Evolutionary conservation across 148 eudicot genomes (phyloP), one percentile per base, ranked within the genome.

Genomic region (Drosera capensis): DNA sequence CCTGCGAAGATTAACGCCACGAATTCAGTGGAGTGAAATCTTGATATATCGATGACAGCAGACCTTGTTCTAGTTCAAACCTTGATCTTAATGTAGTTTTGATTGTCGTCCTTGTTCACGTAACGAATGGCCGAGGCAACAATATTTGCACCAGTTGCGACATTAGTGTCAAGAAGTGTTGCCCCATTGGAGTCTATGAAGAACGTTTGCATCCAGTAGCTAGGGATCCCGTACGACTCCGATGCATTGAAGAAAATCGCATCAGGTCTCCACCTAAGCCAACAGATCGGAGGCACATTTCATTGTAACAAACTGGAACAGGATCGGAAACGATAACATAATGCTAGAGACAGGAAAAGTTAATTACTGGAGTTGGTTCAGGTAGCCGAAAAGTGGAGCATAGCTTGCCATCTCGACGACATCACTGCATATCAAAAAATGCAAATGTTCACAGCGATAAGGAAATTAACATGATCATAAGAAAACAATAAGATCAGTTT

Each of bases 381-480:
- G 54, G 54, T 88, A 73, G 38, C 62, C 77, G 54, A 88, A 84
- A 7, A 88, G 70, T 29, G 92, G 97, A 3, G 97, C 97, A 16
- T 80, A 77, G 70, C 94, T 73, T 46, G 86, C 81, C 94, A 88
- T 83, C 40, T 67, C 86, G 30, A 88, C 92, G 40, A 70, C 50
- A 48, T 88, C 97, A 57, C 97, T 84, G 87, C 75, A 65, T 26
- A 22, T 52, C 8, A 15, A 23, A 22, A 7, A 19, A 7, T n/a
- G 22, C 23, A 22, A 22, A 43, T 8, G 35, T 19, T 14, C 19
- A 22, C 9, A 7, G n/a, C n/a, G n/a, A n/a, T n/a, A n/a, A n/a
- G n/a, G n/a, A n/a, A n/a, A n/a, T n/a, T n/a, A n/a, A n/a, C n/a
- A n/a, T n/a, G n/a, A n/a, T n/a, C n/a, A n/a, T n/a, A n/a, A n/a